phyloP scores from a whole-genome alignment of 2,329 filamentous ascomycete species.

The Pseudocercospora ulei region DNA sequence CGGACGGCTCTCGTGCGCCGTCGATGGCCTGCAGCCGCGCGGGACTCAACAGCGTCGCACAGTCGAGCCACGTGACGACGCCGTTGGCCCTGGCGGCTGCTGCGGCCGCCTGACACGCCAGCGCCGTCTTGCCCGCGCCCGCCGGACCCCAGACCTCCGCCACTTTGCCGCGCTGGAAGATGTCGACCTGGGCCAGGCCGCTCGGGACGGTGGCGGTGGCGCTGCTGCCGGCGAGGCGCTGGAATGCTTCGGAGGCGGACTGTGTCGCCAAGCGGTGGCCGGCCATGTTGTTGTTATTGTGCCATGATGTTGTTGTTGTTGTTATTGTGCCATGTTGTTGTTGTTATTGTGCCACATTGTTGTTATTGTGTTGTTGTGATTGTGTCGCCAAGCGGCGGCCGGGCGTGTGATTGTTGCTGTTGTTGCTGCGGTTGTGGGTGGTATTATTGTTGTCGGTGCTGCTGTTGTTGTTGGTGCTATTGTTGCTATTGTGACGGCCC shows the following conservation, averaged over 20 bases:
- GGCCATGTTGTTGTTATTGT: too few relatives aligned
- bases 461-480: too few relatives aligned
- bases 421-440: too few relatives aligned
- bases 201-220: slow-evolving; percentile 9
- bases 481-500: too few relatives aligned
- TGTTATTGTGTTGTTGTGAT: too few relatives aligned
- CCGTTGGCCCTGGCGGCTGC: slow-evolving; percentile 53
- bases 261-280: slow-evolving; percentile 20
- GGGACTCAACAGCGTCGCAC: slow-evolving; percentile 14
- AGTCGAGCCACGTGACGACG: slow-evolving; percentile 62
- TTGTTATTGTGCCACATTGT: too few relatives aligned
- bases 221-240: background rate
- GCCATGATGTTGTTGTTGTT: too few relatives aligned
- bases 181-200: slow-evolving; percentile 14
- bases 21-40: slow-evolving; percentile 8
- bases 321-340: too few relatives aligned
- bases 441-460: too few relatives aligned
- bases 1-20: background rate
- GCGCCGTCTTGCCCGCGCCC: slow-evolving; percentile 71
- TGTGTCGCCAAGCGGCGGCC: too few relatives aligned
- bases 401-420: too few relatives aligned
- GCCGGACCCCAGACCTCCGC: slow-evolving; percentile 83
- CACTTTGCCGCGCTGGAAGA: slow-evolving; percentile 61
- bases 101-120: slow-evolving; percentile 48
- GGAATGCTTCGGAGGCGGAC: slow-evolving; percentile 15